These are phyloP conservation scores for Marchantia paleacea DNA, from an alignment of 225 moss, liverwort and hornwort genomes.

Conservation along the genomic window DNA sequence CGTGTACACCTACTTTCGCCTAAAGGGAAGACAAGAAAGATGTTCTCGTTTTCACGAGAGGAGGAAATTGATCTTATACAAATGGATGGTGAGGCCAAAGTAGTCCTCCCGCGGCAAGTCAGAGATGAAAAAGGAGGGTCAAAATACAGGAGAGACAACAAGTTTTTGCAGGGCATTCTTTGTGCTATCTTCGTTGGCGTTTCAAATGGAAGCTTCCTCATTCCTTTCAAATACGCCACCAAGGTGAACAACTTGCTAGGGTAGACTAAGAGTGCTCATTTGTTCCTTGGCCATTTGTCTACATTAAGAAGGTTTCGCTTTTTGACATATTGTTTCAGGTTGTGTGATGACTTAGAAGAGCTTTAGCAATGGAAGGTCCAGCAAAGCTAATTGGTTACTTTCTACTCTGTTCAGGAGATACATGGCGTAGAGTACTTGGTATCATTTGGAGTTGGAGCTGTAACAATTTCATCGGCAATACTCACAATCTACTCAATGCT, in stretches of 20 bases:
- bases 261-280: background rate
- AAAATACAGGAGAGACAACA: slow-evolving; percentile 35
- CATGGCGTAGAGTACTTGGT: slow-evolving; percentile 43
- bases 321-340: background rate
- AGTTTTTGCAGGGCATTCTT: slow-evolving; percentile 30
- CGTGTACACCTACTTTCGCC: slow-evolving; percentile 16
- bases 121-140: slow-evolving; percentile 27
- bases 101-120: slow-evolving; percentile 12
- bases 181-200: slow-evolving; percentile 44
- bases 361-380: background rate
- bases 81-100: slow-evolving; percentile 20
- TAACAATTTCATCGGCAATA: slow-evolving; percentile 24
- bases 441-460: slow-evolving; percentile 44
- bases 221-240: slow-evolving; percentile 47
- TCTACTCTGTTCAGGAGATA: slow-evolving; percentile 29
- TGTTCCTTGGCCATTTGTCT: background rate
- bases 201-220: slow-evolving; percentile 48
- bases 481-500: slow-evolving; percentile 32
- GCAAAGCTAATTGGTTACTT: background rate
- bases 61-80: slow-evolving; percentile 30
- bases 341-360: background rate
- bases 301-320: background rate
- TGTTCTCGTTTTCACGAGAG: slow-evolving; percentile 28
- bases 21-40: slow-evolving; percentile 19
- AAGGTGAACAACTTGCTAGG: slow-evolving; percentile 23